Evolutionary conservation across 2,329 filamentous ascomycete species (phyloP).

Genomic region (Aspergillus ustus): DNA sequence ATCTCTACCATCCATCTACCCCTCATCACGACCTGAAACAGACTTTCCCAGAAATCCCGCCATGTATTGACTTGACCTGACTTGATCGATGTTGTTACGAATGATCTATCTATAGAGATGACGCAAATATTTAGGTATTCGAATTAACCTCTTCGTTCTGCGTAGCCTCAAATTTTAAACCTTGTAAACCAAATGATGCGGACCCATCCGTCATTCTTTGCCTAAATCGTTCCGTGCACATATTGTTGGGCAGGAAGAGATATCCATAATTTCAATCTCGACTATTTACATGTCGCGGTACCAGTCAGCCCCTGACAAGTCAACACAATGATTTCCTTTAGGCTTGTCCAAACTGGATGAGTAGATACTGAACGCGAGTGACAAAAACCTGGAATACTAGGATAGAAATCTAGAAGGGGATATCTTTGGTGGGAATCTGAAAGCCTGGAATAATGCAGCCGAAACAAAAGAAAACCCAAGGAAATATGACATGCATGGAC

Average conservation of each 20-base stretch:
- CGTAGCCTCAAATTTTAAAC: neutral
- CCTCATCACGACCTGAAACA: conserved; percentile 21
- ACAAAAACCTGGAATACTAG: neutral
- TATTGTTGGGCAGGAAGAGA: neutral
- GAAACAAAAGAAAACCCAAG: neutral
- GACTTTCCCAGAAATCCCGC: conserved; percentile 6
- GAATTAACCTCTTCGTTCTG: conserved; percentile 5
- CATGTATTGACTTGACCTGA: conserved; percentile 34
- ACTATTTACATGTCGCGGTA: neutral
- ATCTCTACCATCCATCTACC: neutral
- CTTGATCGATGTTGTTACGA: conserved; percentile 46
- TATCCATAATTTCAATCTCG: neutral
- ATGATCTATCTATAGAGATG: conserved; percentile 48
- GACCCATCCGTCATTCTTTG: neutral
- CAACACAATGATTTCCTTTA: neutral
- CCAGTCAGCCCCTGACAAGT: neutral
- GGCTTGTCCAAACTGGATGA: neutral
- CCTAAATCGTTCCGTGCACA: neutral
- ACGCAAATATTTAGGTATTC: conserved; percentile 33
- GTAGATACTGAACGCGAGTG: neutral
- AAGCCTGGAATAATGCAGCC: neutral
- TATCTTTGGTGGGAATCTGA: conserved; percentile 1
- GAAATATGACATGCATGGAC: neutral
- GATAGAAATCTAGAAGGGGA: conserved; percentile 12
- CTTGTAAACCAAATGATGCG: neutral